A percentile compares a stretch with the other conserved stretches of the same genome.
Evolutionary conservation across 2,329 filamentous ascomycete species (phyloP).

Genomic region (Stagonosporopsis tanaceti): DNA sequence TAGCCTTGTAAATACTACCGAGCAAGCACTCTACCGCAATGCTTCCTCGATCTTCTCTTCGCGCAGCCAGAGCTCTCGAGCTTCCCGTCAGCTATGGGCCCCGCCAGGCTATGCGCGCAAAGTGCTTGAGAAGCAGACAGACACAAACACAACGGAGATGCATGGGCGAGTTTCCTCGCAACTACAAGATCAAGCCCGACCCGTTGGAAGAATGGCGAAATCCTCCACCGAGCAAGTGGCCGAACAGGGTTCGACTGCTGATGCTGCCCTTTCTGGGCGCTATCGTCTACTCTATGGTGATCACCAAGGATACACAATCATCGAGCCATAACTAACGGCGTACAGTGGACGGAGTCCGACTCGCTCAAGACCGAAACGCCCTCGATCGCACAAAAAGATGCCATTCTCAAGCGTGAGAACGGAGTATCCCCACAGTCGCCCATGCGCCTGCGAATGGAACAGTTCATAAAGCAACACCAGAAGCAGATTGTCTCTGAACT

Average conservation of each 20-base stretch:
- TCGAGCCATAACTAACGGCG: conserved; percentile 7
- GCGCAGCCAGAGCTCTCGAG: conserved; percentile 38
- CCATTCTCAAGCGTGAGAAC: conserved; percentile 78
- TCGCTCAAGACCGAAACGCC: conserved; percentile 63
- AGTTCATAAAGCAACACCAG: conserved; percentile 93
- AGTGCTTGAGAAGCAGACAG: conserved; percentile 24
- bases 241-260: conserved; percentile 53
- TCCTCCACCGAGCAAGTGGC: conserved; percentile 47
- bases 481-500: conserved; percentile 84
- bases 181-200: conserved; percentile 32
- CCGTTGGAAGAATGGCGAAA: conserved; percentile 46
- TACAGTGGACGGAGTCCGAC: conserved; percentile 46
- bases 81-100: conserved; percentile 37
- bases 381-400: conserved; percentile 85
- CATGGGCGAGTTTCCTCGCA: conserved; percentile 31
- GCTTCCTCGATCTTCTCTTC: conserved; percentile 39
- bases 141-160: conserved; percentile 26
- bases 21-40: conserved; percentile 35
- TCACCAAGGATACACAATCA: conserved; percentile 5
- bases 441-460: conserved; percentile 98
- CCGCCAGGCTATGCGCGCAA: conserved; percentile 30
- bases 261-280: conserved; percentile 62
- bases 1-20: conserved; percentile 21
- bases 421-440: conserved; percentile 80
- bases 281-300: conserved; percentile 68